Evolutionary conservation across 345 rosid genomes (phyloP), one percentile per base, ranked within the genome.

Genomic region (Gossypioides kirkii): DNA sequence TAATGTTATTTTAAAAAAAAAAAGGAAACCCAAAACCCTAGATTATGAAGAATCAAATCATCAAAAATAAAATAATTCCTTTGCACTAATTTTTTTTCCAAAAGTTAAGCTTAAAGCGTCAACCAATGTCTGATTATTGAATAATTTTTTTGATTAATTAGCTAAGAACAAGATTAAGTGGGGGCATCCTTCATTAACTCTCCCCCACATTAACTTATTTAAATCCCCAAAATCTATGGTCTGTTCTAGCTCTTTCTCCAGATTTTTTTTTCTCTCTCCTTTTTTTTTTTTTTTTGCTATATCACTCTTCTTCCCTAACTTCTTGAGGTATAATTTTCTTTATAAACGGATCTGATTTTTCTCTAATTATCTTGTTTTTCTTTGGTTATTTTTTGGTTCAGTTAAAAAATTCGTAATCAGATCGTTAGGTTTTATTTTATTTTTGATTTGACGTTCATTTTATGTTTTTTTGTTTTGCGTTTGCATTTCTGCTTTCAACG

Each of bases 161-260:
- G 41, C 25, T 4, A 32, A 28, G 42, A 38, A 60, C 63, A 5
- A 58, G 82, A 76, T 84, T 70, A 10, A 76, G 85, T 80, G 82
- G 85, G 85, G 84, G 83, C 87, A 77, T 47, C 81, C 6, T 72
- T 18, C 74, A 49, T 66, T 49, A 42, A 14, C 61, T 17, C 73
- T 72, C 23, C 75, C 69, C 73, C 43, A 43, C 72, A 28, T 58
- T 68, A 45, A 26, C 32, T 50, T 65, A 64, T 54, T 65, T 67
- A 54, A 52, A 16, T 36, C 28, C 63, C 16, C 38, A 25, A 11
- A 26, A 32, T 53, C 53, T 6, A 25, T 38, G n/a, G 6, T 42
- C 49, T n/a, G 12, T 32, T 32, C 38, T 7, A 32, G 38, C 36
- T 53, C n/a, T 26, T 10, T 64, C 47, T 60, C 23, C 72, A 74